Evolutionary conservation across 257 asterid genomes (phyloP).

Genomic region (Gentiana dahurica): DNA sequence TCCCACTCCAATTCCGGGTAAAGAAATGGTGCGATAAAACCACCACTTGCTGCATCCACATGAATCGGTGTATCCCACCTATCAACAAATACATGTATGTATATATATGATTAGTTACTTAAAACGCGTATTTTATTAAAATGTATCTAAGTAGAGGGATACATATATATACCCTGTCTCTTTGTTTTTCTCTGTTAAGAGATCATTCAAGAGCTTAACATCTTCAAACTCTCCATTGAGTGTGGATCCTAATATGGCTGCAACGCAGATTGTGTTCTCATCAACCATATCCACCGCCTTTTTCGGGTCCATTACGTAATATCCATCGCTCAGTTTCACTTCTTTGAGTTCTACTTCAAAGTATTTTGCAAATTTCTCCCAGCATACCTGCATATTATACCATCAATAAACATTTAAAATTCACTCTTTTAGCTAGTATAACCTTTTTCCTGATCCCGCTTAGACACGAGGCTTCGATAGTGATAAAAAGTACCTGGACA

Average conservation of each 20-base stretch:
- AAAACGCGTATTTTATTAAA: too few relatives aligned
- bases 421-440: too few relatives aligned
- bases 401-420: too few relatives aligned
- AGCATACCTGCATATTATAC: conserved; percentile 37
- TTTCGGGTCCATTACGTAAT: conserved; percentile 87
- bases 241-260: conserved; percentile 86
- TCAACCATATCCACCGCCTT: conserved; percentile 84
- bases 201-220: conserved; percentile 70
- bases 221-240: conserved; percentile 91
- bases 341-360: conserved; percentile 90
- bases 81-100: conserved; percentile 3
- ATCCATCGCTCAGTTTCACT: conserved; percentile 67
- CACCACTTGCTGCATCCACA: conserved; percentile 97
- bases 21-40: conserved; percentile 83
- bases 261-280: conserved; percentile 88
- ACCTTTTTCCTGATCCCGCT: too few relatives aligned
- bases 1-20: conserved; percentile 93
- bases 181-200: conserved; percentile 50
- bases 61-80: conserved; percentile 93
- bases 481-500: conserved; percentile 35
- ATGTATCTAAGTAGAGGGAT: neutral
- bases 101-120: neutral
- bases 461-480: too few relatives aligned
- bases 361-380: conserved; percentile 92
- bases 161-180: conserved; percentile 44